Percentiles rank a stretch among this genome's conserved stretches.
Evolutionary conservation across 768 basidiomycete genomes (phyloP).

Genomic region (Boletellus ananas): DNA sequence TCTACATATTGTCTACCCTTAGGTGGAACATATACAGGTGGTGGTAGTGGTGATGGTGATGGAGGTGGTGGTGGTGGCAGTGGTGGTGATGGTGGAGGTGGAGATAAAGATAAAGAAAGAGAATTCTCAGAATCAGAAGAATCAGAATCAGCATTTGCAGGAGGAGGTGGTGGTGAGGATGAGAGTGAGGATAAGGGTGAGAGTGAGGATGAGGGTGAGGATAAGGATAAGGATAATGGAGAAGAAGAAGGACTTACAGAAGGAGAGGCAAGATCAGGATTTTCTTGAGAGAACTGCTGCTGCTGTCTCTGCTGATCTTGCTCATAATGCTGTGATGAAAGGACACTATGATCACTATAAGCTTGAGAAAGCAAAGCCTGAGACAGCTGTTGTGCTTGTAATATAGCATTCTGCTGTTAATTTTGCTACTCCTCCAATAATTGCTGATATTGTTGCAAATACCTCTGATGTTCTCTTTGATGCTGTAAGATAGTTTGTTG

Average conservation of each 20-base stretch:
- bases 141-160: too few relatives aligned
- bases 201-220: too few relatives aligned
- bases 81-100: neutral
- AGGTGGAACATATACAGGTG: constrained; percentile 3
- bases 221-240: neutral
- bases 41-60: neutral
- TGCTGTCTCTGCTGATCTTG: neutral
- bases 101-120: too few relatives aligned
- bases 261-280: neutral
- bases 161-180: neutral
- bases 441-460: neutral
- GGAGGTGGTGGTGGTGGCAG: neutral
- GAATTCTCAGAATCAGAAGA: too few relatives aligned
- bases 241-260: too few relatives aligned
- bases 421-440: too few relatives aligned
- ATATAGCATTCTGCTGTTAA: too few relatives aligned
- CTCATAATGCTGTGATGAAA: neutral
- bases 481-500: too few relatives aligned
- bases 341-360: neutral
- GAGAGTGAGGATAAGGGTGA: neutral
- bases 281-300: neutral
- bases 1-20: constrained; percentile 10
- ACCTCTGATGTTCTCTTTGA: neutral
- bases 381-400: neutral
- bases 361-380: too few relatives aligned